Evolutionary conservation across 78 protist species (phyloP), one percentile per base, ranked within the genome.

Genomic region (Dictyostelium discoideum): DNA sequence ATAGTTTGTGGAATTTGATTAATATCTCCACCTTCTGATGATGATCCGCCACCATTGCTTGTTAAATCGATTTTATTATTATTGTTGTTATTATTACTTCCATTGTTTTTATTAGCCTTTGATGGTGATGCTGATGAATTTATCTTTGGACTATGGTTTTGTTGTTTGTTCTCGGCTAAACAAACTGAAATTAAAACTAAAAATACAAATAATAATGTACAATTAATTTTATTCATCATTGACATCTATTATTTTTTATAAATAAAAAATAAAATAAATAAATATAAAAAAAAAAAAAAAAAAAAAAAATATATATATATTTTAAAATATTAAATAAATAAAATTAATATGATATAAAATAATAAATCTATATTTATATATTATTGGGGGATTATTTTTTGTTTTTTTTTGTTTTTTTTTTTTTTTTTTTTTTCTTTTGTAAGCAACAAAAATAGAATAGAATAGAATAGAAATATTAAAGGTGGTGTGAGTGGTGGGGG

Each of bases 1-100:
- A 90, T 77, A 20, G 46, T 82, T 69, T 90, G 87, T 63, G 95
- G 80, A 39, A 39, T 11, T 84, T 60, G 85, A 81, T 48, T 48
- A 2, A 24, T 16, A 50, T 81, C 60, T 26, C 46, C 48, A 69
- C 77, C 39, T 3, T 26, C 40, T 26, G 77, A 22, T 74, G 81
- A 74, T 74, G 81, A 74, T 6, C 46, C 77, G 26, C 77, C 73
- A 60, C 69, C 16, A 5, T 9, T 9, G 7, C 0, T 16, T 54
- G 65, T 13, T 20, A 60, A 20, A 14, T 60, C 26, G 26, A 60
- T 60, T 60, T 60, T 60, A 60, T 60, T 60, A 54, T 5, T 5
- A 54, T 54, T 5, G 16, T 54, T 54, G 0, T 60, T 60, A 20
- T 60, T 60, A 5, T 60, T 60, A 54, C 1, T 5, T 2, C n/a